phyloP scores from a whole-genome alignment of 352 stramenopile genomes.

The Blastocystis hominis region DNA sequence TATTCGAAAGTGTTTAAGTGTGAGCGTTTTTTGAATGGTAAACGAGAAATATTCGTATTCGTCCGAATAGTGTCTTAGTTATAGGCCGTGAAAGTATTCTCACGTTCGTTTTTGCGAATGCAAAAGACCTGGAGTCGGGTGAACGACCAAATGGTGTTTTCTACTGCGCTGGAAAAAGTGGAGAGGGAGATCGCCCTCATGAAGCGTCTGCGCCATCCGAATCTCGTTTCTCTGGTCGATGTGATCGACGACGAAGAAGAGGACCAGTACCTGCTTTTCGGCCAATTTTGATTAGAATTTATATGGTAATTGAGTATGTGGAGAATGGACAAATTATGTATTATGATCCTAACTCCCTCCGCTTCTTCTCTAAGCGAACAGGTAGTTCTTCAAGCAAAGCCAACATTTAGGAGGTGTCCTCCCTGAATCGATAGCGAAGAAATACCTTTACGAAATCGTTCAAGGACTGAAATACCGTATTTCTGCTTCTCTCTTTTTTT shows the following conservation, averaged over 20 bases:
- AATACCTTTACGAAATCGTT: conserved; percentile 55
- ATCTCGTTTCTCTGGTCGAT: conserved; percentile 77
- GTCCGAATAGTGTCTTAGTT: neutral
- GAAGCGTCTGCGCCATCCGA: conserved; percentile 79
- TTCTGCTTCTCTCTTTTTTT: neutral
- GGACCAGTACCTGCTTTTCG: neutral
- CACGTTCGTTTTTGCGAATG: conserved; percentile 52
- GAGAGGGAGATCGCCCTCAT: conserved; percentile 75
- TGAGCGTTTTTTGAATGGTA: conserved; percentile 17
- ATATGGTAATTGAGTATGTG: conserved; percentile 66
- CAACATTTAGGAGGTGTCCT: conserved; percentile 39
- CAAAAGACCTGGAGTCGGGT: conserved; percentile 45
- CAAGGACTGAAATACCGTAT: conserved; percentile 41
- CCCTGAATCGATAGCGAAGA: conserved; percentile 25
- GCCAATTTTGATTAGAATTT: conserved; percentile 73
- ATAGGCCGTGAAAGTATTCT: conserved; percentile 57
- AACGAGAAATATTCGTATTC: conserved; percentile 30
- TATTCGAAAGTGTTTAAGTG: conserved; percentile 50
- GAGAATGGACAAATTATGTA: conserved; percentile 59
- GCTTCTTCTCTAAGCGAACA: neutral
- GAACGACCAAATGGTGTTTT: conserved; percentile 23
- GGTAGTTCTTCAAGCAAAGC: neutral
- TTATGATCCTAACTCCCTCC: neutral
- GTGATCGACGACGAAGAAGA: conserved; percentile 73
- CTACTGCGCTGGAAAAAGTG: conserved; percentile 55